Percentiles rank a stretch among this genome's conserved stretches.
Conservation (phyloP, 140 eudicot species). For the Senecio squalidus region DNA sequence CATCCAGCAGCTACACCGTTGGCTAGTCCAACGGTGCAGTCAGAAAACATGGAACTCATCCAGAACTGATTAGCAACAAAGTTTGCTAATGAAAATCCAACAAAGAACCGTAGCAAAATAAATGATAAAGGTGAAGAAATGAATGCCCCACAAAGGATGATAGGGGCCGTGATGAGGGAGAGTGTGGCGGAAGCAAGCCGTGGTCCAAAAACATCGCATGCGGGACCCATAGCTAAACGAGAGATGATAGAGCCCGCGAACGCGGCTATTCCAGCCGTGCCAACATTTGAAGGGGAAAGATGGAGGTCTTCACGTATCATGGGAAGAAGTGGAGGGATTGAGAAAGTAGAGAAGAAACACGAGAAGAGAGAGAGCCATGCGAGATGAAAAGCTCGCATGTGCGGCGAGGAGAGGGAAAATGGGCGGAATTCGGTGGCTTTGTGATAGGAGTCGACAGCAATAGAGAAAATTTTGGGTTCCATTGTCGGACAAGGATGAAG, state of each 20-base stretch:
- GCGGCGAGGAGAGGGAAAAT: slow-evolving; percentile 51
- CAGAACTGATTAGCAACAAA: slow-evolving; percentile 74
- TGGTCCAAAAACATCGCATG: slow-evolving; percentile 69
- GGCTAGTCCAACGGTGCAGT: slow-evolving; percentile 49
- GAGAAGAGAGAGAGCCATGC: slow-evolving; percentile 77
- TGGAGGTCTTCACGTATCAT: slow-evolving; percentile 65
- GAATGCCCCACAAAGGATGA: slow-evolving; percentile 32
- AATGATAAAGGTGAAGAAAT: slow-evolving; percentile 39
- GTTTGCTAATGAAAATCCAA: slow-evolving; percentile 60
- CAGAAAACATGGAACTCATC: slow-evolving; percentile 87
- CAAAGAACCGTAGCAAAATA: slow-evolving; percentile 42
- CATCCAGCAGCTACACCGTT: slow-evolving; percentile 78
- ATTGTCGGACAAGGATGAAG: slow-evolving; percentile 9
- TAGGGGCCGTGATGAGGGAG: slow-evolving; percentile 63
- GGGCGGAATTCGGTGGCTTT: slow-evolving; percentile 54
- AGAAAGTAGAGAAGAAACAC: slow-evolving; percentile 66
- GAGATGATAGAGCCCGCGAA: slow-evolving; percentile 62
- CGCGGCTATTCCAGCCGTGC: slow-evolving; percentile 60
- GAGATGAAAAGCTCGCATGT: slow-evolving; percentile 78
- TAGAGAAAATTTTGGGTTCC: slow-evolving; percentile 28
- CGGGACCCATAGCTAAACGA: slow-evolving; percentile 79
- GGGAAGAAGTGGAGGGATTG: slow-evolving; percentile 79
- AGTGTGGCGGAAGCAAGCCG: slow-evolving; percentile 64
- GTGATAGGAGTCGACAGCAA: slow-evolving; percentile 55
- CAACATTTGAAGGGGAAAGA: slow-evolving; percentile 48